A percentile compares a stretch with the other conserved stretches of the same genome.
These are phyloP conservation scores for Middelhovenomyces tepae DNA, from an alignment of 805 yeast genomes.

Conservation along the genomic window DNA sequence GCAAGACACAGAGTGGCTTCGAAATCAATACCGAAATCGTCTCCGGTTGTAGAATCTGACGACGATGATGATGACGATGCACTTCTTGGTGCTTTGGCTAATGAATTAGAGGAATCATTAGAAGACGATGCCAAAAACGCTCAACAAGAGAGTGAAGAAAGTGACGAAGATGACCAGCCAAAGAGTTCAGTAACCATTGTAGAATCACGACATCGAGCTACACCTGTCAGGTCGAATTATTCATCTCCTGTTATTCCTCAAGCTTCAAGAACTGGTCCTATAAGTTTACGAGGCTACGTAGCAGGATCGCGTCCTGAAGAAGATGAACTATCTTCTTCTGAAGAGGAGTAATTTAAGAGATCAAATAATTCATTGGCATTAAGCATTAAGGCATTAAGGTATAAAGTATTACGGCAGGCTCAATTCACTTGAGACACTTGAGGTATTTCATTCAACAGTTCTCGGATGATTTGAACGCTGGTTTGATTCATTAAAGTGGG, in stretches of 20 bases:
- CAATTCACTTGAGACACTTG: too few species aligned
- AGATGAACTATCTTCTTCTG: conserved; percentile 17
- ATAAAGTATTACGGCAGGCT: too few species aligned
- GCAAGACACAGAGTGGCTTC: conserved; percentile 8
- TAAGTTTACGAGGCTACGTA: conserved; percentile 15
- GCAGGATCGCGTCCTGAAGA: conserved; percentile 13
- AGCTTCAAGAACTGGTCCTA: conserved; percentile 10
- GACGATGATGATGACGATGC: conserved; percentile 25
- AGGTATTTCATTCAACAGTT: too few species aligned
- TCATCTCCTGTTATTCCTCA: conserved; percentile 8
- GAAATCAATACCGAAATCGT: conserved; percentile 12
- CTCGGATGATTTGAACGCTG: too few species aligned
- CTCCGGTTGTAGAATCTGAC: too few species aligned
- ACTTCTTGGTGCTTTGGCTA: conserved; percentile 24
- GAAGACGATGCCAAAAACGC: conserved; percentile 15
- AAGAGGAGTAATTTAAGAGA: conserved; percentile 13
- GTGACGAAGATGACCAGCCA: conserved; percentile 13
- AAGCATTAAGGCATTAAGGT: too few species aligned
- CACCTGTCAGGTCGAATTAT: conserved; percentile 3
- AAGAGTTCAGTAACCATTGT: too few species aligned
- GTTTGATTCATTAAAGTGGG: too few species aligned
- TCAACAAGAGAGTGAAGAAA: conserved; percentile 10
- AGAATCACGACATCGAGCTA: too few species aligned
- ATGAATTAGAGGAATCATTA: conserved; percentile 22
- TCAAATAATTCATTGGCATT: too few species aligned